phyloP scores from a whole-genome alignment of 495 filamentous ascomycete species.

The Aspergillus diversus region DNA sequence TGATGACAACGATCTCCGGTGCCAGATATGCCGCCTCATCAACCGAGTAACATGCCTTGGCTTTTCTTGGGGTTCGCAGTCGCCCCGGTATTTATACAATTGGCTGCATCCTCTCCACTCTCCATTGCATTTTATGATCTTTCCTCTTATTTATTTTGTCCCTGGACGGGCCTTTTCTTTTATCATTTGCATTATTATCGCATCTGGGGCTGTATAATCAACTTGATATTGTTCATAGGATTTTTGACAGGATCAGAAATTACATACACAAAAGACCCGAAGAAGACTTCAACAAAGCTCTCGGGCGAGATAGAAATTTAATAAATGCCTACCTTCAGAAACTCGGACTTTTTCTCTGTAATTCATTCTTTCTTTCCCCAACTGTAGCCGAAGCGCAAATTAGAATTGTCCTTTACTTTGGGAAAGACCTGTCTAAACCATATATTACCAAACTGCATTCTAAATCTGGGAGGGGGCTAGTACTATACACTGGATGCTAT shows the following conservation, averaged over 20 bases:
- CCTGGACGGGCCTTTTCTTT: conserved; percentile 10
- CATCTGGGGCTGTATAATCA: conserved; percentile 19
- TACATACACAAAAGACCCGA: conserved; percentile 1
- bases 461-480: too few species aligned
- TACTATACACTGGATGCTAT: too few species aligned
- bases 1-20: conserved; percentile 10
- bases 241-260: conserved; percentile 26
- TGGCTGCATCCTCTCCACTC: conserved; percentile 17
- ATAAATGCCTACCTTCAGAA: conserved; percentile 2
- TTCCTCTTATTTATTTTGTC: conserved; percentile 21
- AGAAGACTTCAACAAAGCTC: conserved; percentile 13
- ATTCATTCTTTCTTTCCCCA: neutral
- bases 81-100: conserved; percentile 14
- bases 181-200: conserved; percentile 9
- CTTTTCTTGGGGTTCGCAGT: conserved; percentile 19
- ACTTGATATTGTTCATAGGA: conserved; percentile 25
- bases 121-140: conserved; percentile 14
- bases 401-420: too few species aligned
- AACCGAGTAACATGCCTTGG: conserved; percentile 1
- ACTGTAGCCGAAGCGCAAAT: neutral
- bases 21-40: conserved; percentile 3
- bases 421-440: too few species aligned
- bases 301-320: conserved; percentile 18
- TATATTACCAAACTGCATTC: too few species aligned
- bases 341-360: neutral